A percentile compares a stretch with the other conserved stretches of the same genome.
These are phyloP conservation scores for Helicocarpus griseus DNA, from an alignment of 2,329 filamentous ascomycete genomes.

Conservation along the genomic window DNA sequence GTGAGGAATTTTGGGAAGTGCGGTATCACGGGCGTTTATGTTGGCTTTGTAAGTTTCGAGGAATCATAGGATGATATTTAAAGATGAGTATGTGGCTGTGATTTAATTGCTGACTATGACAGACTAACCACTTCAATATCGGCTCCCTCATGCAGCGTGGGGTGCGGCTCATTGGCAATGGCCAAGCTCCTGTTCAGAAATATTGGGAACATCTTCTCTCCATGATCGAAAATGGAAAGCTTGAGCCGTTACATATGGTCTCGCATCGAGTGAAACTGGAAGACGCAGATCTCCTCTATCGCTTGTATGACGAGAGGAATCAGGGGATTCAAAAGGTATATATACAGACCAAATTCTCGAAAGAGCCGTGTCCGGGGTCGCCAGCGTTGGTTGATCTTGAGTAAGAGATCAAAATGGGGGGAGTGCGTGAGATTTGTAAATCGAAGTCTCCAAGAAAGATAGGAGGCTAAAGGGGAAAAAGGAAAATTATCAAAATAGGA, in stretches of 20 bases:
- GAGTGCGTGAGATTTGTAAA: too few relatives aligned
- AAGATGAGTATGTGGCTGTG: too few relatives aligned
- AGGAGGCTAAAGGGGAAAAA: not conserved
- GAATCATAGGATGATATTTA: not conserved
- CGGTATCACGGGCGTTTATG: slow-evolving; percentile 65
- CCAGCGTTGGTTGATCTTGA: not conserved
- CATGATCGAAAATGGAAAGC: slow-evolving; percentile 55
- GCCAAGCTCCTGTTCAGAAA: slow-evolving; percentile 64
- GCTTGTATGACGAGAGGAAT: slow-evolving; percentile 46
- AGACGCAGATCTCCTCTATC: slow-evolving; percentile 59
- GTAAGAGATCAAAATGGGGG: not conserved
- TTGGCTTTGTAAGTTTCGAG: slow-evolving; percentile 42
- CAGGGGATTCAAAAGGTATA: slow-evolving; percentile 73
- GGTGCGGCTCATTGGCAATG: slow-evolving; percentile 64
- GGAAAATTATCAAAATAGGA: not conserved
- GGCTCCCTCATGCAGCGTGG: slow-evolving; percentile 78
- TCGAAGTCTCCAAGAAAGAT: too few relatives aligned
- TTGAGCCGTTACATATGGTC: slow-evolving; percentile 66
- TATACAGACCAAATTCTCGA: slow-evolving; percentile 42
- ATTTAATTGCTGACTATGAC: slow-evolving; percentile 1
- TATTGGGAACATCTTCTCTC: slow-evolving; percentile 71
- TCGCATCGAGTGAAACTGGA: slow-evolving; percentile 68
- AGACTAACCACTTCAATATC: slow-evolving; percentile 76
- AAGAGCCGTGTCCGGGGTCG: not conserved
- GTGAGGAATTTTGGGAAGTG: slow-evolving; percentile 53